A percentile compares a stretch with the other conserved stretches of the same genome.
phyloP scores from a whole-genome alignment of 208 protist species.

The Acanthamoeba comandoni region DNA sequence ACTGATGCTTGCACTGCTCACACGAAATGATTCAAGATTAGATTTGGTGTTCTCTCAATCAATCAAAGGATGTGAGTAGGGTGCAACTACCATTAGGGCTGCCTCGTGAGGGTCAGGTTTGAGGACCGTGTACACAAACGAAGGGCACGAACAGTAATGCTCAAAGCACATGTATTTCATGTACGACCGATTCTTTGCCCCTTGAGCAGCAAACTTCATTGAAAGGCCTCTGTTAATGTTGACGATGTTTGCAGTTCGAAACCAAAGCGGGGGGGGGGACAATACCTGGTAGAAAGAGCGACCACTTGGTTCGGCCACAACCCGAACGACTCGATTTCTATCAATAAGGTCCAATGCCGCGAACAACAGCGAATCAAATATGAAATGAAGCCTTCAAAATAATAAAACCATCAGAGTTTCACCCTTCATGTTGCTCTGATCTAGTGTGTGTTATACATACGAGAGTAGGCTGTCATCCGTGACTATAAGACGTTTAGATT shows the following conservation, averaged over 20 bases:
- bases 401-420: neutral
- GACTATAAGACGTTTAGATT: neutral
- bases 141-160: conserved; percentile 64
- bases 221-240: neutral
- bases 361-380: conserved; percentile 57
- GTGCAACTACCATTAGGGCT: conserved; percentile 34
- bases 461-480: conserved; percentile 38
- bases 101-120: conserved; percentile 57
- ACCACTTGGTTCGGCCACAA: conserved; percentile 38
- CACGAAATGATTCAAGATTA: neutral
- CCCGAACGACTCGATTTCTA: conserved; percentile 64
- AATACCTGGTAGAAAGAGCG: conserved; percentile 45
- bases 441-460: neutral
- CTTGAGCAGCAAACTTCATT: conserved; percentile 8
- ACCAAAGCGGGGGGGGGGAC: neutral
- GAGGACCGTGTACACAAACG: conserved; percentile 53
- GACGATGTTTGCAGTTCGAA: neutral
- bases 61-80: neutral
- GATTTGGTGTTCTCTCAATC: neutral
- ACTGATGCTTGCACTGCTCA: conserved; percentile 65
- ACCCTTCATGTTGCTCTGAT: neutral
- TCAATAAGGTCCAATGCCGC: conserved; percentile 70
- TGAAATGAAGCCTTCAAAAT: conserved; percentile 24
- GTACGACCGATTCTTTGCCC: conserved; percentile 43
- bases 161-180: conserved; percentile 68